These are phyloP conservation scores for Amauroascus verrucosus DNA, from an alignment of 2,329 filamentous ascomycete genomes.

Conservation along the genomic window DNA sequence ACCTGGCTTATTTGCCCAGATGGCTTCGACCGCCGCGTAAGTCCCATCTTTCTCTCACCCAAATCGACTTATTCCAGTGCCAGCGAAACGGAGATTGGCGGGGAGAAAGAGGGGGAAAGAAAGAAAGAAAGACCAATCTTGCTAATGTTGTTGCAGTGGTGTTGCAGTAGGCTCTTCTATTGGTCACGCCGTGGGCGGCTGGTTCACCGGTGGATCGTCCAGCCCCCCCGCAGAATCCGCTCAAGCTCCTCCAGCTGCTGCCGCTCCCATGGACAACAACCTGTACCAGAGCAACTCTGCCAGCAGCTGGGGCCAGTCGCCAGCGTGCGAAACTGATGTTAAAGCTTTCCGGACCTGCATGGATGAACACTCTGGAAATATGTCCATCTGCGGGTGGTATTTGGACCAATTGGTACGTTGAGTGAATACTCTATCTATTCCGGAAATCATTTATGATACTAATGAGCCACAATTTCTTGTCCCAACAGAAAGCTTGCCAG, in stretches of 20 bases:
- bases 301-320: conserved; percentile 33
- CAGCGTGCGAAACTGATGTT: conserved; percentile 69
- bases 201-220: conserved; percentile 67
- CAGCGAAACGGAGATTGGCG: not conserved
- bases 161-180: conserved; percentile 92
- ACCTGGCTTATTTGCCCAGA: conserved; percentile 85
- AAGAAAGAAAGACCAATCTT: not conserved
- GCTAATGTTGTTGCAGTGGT: conserved; percentile 51
- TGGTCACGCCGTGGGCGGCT: conserved; percentile 83
- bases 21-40: conserved; percentile 96
- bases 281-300: conserved; percentile 42
- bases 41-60: conserved; percentile 32
- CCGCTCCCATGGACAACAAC: conserved; percentile 41
- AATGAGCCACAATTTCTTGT: conserved; percentile 4
- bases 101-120: not conserved
- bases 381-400: conserved; percentile 97
- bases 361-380: conserved; percentile 86
- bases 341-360: conserved; percentile 88
- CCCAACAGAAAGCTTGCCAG: conserved; percentile 64
- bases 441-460: not conserved
- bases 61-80: not conserved
- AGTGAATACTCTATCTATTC: not conserved
- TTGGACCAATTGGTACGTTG: conserved; percentile 68
- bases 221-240: conserved; percentile 44
- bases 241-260: conserved; percentile 41